Conservation (phyloP, 2,329 filamentous ascomycete genomes). For the Allantophomopsis lycopodina region DNA sequence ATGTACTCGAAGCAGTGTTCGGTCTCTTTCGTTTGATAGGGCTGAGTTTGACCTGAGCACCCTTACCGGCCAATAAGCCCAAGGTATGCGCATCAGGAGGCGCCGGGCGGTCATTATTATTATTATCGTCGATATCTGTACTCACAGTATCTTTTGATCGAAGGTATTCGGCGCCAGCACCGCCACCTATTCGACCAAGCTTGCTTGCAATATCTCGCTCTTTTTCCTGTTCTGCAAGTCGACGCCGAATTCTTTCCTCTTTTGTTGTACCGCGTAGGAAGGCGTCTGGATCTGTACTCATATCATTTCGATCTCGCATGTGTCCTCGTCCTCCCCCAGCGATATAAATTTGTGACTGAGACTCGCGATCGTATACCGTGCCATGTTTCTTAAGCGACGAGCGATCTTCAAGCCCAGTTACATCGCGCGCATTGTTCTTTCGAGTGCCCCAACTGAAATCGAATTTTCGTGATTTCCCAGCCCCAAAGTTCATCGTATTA, state of each 20-base stretch:
- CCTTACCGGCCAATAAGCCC: conserved; percentile 24
- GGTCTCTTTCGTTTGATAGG: conserved; percentile 47
- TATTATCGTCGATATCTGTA: conserved; percentile 1
- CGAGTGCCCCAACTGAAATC: conserved; percentile 13
- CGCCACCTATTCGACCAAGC: conserved; percentile 48
- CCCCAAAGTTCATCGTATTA: conserved; percentile 48
- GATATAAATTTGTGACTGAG: conserved; percentile 43
- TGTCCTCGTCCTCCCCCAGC: conserved; percentile 16
- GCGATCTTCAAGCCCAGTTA: conserved; percentile 10
- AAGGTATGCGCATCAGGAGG: conserved; percentile 29
- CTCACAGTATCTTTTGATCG: conserved; percentile 13
- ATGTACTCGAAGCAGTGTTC: conserved; percentile 16
- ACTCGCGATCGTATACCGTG: conserved; percentile 38
- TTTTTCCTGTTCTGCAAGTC: conserved; percentile 52
- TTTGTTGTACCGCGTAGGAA: conserved; percentile 38
- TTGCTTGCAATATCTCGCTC: conserved; percentile 60
- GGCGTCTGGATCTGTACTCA: conserved; percentile 40
- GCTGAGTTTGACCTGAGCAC: conserved; percentile 36
- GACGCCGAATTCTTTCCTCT: conserved; percentile 51
- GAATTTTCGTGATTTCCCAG: conserved; percentile 5
- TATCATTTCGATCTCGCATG: conserved; percentile 45
- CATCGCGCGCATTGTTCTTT: conserved; percentile 12
- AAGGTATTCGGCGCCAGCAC: conserved; percentile 62
- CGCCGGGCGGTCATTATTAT: conserved; percentile 8
- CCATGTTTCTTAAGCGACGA: conserved; percentile 8